Conservation (phyloP, 495 filamentous ascomycete genomes). For the Aspergillus biplanus region DNA sequence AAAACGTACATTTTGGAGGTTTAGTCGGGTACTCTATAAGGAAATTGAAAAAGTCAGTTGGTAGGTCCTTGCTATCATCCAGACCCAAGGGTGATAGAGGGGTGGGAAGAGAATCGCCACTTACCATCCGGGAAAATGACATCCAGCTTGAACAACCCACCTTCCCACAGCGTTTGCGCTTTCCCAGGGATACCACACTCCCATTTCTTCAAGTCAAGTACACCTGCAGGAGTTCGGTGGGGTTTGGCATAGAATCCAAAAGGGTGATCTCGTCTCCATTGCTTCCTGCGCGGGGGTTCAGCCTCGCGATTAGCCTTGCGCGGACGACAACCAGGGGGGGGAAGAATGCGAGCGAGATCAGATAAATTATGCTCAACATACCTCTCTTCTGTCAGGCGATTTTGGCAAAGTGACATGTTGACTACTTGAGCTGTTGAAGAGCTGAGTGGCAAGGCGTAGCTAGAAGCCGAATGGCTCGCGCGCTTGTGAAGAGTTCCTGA, state of each 20-base stretch:
- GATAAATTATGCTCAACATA: conserved; percentile 40
- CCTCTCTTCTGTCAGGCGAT: conserved; percentile 91
- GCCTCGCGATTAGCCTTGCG: conserved; percentile 23
- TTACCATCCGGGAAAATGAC: conserved; percentile 94
- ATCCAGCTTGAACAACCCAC: conserved; percentile 90
- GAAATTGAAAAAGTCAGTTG: conserved; percentile 29
- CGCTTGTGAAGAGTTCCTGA: conserved; percentile 9
- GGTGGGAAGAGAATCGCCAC: conserved; percentile 30
- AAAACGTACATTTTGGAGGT: conserved; percentile 86
- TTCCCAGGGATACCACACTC: conserved; percentile 96
- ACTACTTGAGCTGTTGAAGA: not conserved
- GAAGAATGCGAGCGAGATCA: not conserved
- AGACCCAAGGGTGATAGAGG: not conserved
- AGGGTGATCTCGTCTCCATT: conserved; percentile 95
- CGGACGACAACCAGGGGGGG: conserved; percentile 2
- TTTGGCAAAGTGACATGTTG: conserved; percentile 83
- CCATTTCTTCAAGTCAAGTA: conserved; percentile 92
- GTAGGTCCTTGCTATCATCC: not conserved
- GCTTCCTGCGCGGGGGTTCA: conserved; percentile 63
- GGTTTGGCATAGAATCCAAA: conserved; percentile 98
- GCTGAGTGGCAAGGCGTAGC: not conserved
- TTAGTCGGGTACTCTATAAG: conserved; percentile 94
- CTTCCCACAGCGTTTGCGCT: conserved; percentile 94
- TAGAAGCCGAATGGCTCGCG: not conserved
- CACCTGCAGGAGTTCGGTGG: conserved; percentile 73